Base-by-base conservation (phyloP, 257 asterid species). In the Solanum chiquidenum region DNA sequence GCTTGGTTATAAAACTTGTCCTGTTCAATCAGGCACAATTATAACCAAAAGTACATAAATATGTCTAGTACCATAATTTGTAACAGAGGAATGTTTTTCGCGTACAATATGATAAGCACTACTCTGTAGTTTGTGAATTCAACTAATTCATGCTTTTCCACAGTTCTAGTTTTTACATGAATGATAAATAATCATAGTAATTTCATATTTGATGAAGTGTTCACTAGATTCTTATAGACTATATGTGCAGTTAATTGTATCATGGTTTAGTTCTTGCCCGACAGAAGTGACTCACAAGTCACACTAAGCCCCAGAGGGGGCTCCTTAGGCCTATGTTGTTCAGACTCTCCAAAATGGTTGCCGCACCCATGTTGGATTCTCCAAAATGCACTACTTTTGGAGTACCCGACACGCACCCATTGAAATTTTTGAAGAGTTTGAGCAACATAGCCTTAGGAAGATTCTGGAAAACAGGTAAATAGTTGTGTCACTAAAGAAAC, bases 1-100 rank as follows among this genome's bases (percentile, higher is more conserved):
- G 93, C 91, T 62, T 9, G n/a, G 44, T 90, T 87, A 72, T 92
- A 94, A 76, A 96, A 95, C 33, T 8, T 85, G 76, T 92, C 98
- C 99, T 95, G 95, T 88, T 88, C 88, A 86, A 49, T 10, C 69
- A 49, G 27, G 11, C 42, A 80, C 2, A 5, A 18, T 18, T 29
- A 5, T 2, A 80, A 18, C 42, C 68, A 29, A 80, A 52, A 1
- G 1, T 27, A 25, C 4, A 80, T 16, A 18, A 46, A 25, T 25
- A 13, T 77, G 62, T 12, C 34, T 25, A 44, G 9, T 46, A 80
- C 66, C 66, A 80, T 16, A 80, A 9, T 80, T 80, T 13, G 18
- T 29, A 80, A 80, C 42, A 16, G 40, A 46, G 62, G 11, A 40
- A 77, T 10, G 23, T 75, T 20, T 75, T 23, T 12, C 10, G 1